Base-by-base conservation (phyloP, 768 basidiomycete genomes). In the Cubamyces lactineus region DNA sequence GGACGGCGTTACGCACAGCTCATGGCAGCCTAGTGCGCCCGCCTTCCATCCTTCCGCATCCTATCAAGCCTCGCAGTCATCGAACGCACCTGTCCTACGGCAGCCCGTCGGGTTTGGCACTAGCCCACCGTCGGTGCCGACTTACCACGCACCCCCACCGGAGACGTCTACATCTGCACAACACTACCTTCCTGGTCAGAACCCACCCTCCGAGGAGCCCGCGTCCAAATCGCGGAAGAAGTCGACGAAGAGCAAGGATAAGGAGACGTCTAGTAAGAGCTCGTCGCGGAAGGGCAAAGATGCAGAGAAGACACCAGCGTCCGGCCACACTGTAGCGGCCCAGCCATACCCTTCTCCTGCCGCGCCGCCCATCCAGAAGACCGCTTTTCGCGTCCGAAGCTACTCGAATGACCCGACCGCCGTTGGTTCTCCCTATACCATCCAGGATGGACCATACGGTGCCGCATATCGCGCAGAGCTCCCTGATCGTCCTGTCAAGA, bases 101-200 rank as follows among this genome's bases (percentile, higher is more conserved):
- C 65, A 62, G 19, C 67, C 67, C 21, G 65, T 69, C 15, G 67
- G 65, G 5, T 66, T 66, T 41, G 56, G 57, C 19, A 47, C 54
- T 13, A 43, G 34, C 50, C 43, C 55, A 1, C n/a, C 60, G 4
- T 50, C 58, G 6, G 28, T 51, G 7, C 58, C 47, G 8, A 50
- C 54, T 0, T 64, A 59, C 55, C 59, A 59, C 9, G 47, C 65
- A 12, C 41, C 53, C 11, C 38, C 50, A 13, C 24, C 62, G 7
- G 24, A 53, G 11, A 7, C 59, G 0, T 15, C 59, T 40, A 16
- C 34, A 1, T 8, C 30, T 21, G n/a, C 43, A 1, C 41, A 45
- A 12, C 62, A 59, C 2, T 53, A 50, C 28, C 61, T 49, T 16
- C 48, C 60, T 2, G 61, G 49, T 0, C 64, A 66, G 24, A 45